Evolutionary conservation across 2,329 filamentous ascomycete species (phyloP).

Genomic region (Diaporthe vaccinii): DNA sequence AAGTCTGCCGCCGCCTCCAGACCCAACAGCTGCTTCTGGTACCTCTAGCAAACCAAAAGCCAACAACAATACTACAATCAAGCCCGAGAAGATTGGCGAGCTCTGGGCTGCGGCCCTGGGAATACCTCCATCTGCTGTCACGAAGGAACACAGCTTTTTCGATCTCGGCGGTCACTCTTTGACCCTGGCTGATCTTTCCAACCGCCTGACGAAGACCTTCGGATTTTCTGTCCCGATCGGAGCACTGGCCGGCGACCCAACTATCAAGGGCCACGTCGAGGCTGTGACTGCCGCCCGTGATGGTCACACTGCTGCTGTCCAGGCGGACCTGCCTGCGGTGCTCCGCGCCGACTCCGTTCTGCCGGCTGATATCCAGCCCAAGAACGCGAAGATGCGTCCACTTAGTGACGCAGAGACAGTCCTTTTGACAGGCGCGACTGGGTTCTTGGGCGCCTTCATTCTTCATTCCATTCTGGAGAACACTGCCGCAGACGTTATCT

Average conservation of each 20-base stretch:
- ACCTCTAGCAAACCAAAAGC: slow-evolving; percentile 60
- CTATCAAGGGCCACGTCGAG: slow-evolving; percentile 78
- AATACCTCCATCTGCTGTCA: slow-evolving; percentile 72
- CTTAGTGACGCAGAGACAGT: slow-evolving; percentile 77
- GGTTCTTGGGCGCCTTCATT: slow-evolving; percentile 82
- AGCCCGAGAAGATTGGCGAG: slow-evolving; percentile 75
- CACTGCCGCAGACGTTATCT: slow-evolving; percentile 78
- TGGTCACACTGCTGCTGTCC: slow-evolving; percentile 80
- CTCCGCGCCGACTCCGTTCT: slow-evolving; percentile 76
- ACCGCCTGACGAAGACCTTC: slow-evolving; percentile 76
- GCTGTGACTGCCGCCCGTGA: slow-evolving; percentile 79
- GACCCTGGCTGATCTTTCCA: slow-evolving; percentile 82
- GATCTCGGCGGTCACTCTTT: slow-evolving; percentile 85
- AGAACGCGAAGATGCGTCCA: slow-evolving; percentile 65
- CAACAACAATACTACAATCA: slow-evolving; percentile 73
- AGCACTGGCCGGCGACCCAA: slow-evolving; percentile 78
- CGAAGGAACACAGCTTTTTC: slow-evolving; percentile 82
- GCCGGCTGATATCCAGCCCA: slow-evolving; percentile 76
- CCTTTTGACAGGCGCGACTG: slow-evolving; percentile 81
- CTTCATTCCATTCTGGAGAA: slow-evolving; percentile 76
- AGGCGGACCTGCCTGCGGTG: slow-evolving; percentile 80
- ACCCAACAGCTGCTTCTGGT: slow-evolving; percentile 51
- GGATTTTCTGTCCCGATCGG: slow-evolving; percentile 80
- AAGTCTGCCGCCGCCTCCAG: slow-evolving; percentile 75
- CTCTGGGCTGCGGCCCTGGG: slow-evolving; percentile 80